Percentiles rank a stretch among this genome's conserved stretches.
Conservation (phyloP, 2,329 filamentous ascomycete genomes). For the Fusarium mangiferae region DNA sequence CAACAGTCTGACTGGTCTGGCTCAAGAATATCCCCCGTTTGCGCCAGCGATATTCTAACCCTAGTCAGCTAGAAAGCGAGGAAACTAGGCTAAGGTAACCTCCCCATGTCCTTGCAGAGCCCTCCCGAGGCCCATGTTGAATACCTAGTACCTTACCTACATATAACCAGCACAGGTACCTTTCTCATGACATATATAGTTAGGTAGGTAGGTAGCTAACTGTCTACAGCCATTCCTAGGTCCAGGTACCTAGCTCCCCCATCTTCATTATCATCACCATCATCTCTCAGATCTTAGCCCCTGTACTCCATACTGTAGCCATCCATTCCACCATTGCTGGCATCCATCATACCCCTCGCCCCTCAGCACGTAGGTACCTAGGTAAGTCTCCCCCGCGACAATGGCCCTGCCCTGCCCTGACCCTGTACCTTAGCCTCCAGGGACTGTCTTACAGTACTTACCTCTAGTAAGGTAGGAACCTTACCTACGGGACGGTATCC, state of each 20-base stretch:
- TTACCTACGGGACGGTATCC: constrained; percentile 14
- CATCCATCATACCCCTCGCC: constrained; percentile 5
- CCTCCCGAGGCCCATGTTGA: constrained; percentile 3
- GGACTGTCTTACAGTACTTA: neutral
- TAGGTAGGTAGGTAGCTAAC: neutral
- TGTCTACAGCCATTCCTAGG: neutral
- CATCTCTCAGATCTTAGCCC: neutral
- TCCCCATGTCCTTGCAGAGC: constrained; percentile 21
- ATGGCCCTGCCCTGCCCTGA: constrained; percentile 20
- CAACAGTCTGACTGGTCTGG: constrained; percentile 10
- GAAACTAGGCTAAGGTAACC: constrained; percentile 13
- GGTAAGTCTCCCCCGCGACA: constrained; percentile 7
- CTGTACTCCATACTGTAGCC: neutral
- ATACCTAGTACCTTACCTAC: too few relatives aligned
- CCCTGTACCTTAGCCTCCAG: constrained; percentile 3
- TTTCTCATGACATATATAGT: neutral
- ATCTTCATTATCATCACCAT: neutral
- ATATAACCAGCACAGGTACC: neutral
- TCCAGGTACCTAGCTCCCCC: neutral
- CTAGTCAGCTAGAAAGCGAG: constrained; percentile 9
- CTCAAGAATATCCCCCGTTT: constrained; percentile 7
- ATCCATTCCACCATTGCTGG: neutral
- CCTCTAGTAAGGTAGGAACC: neutral
- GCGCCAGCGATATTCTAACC: neutral
- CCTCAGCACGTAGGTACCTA: neutral